Conservation (phyloP, 2,329 filamentous ascomycete species). For the Scytalidium lignicola region DNA sequence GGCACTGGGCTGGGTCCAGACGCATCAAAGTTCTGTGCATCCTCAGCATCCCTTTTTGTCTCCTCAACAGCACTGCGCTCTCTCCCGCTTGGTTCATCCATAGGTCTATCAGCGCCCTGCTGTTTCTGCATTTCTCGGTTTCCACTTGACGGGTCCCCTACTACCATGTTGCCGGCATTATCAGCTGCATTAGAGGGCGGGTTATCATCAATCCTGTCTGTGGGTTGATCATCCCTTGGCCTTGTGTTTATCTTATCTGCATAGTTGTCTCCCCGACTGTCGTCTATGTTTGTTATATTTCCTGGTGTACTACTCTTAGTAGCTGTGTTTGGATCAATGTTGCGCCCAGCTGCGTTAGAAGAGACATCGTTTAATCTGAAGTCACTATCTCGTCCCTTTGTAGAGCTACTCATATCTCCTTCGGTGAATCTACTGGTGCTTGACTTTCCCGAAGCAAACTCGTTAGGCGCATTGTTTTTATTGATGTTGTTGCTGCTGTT, state of each 20-base stretch:
- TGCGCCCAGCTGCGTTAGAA: background rate
- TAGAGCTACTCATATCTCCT: background rate
- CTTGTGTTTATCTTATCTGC: background rate
- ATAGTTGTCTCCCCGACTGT: background rate
- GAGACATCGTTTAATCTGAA: background rate
- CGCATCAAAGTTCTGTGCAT: background rate
- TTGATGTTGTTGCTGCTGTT: background rate
- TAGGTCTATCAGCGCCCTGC: conserved; percentile 30
- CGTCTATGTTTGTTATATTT: background rate
- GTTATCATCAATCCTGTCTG: too few relatives aligned
- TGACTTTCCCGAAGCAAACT: too few relatives aligned
- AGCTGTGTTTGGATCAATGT: background rate
- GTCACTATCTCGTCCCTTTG: background rate
- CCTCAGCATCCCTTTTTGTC: conserved; percentile 12
- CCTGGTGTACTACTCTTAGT: background rate
- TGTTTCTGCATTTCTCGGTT: conserved; percentile 22
- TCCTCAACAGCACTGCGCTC: conserved; percentile 6
- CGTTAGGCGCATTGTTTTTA: too few relatives aligned
- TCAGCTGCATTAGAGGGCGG: background rate
- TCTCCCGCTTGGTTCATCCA: conserved; percentile 19
- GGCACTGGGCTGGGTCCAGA: conserved; percentile 2
- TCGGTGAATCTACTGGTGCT: too few relatives aligned
- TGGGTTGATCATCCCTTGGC: background rate
- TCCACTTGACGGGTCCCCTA: conserved; percentile 1
- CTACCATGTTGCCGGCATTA: background rate